These are phyloP conservation scores for Cryptosporidium meleagridis DNA, from an alignment of 169 alveolate genomes.

Conservation along the genomic window DNA sequence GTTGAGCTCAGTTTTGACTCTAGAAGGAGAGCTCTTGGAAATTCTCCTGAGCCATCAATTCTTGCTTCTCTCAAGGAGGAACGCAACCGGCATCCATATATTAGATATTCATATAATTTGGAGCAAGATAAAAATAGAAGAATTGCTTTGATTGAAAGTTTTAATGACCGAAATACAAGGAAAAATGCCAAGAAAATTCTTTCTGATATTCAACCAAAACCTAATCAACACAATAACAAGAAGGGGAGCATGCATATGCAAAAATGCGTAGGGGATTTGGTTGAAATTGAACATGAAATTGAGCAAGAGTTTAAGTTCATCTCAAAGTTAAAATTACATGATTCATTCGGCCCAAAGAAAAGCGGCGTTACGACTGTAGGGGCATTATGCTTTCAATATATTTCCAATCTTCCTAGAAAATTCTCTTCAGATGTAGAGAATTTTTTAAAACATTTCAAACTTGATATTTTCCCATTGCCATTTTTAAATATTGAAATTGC, in stretches of 20 bases:
- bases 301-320: constrained; percentile 21
- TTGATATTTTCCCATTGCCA: constrained; percentile 52
- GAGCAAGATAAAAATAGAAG: constrained; percentile 87
- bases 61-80: constrained; percentile 83
- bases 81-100: constrained; percentile 84
- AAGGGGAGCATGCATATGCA: neutral
- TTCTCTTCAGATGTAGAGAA: constrained; percentile 60
- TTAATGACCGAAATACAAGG: neutral
- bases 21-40: constrained; percentile 83
- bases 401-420: constrained; percentile 61
- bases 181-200: constrained; percentile 31
- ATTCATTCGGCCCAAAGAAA: constrained; percentile 47
- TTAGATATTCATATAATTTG: constrained; percentile 83
- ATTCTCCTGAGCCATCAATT: constrained; percentile 82
- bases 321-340: constrained; percentile 3
- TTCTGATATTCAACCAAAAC: constrained; percentile 25
- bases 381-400: constrained; percentile 57
- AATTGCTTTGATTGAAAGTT: constrained; percentile 22
- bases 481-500: constrained; percentile 35
- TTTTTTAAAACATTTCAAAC: constrained; percentile 49
- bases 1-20: constrained; percentile 84
- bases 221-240: neutral
- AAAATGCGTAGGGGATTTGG: constrained; percentile 1
- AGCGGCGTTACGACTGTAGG: constrained; percentile 72
- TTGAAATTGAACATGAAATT: constrained; percentile 45